These are phyloP conservation scores for Paraconiothyrium brasiliense DNA, from an alignment of 2,329 filamentous ascomycete genomes.

Conservation along the genomic window DNA sequence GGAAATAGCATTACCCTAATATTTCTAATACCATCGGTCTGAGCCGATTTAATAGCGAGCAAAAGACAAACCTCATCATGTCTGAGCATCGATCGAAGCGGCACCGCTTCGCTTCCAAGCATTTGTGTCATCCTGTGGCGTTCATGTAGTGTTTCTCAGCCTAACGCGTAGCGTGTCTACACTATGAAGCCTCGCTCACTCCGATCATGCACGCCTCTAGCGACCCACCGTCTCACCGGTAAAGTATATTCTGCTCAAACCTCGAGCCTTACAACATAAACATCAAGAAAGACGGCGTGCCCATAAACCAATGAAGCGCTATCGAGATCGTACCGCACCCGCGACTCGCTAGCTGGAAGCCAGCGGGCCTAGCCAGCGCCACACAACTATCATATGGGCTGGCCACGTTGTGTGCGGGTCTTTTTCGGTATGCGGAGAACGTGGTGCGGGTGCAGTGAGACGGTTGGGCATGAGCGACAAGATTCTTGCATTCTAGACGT, in stretches of 20 bases:
- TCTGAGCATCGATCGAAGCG: not conserved
- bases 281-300: not conserved
- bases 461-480: not conserved
- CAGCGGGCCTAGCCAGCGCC: no score
- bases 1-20: not conserved
- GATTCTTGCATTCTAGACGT: no score
- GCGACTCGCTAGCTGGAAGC: not conserved
- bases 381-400: not conserved
- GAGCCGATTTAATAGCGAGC: not conserved
- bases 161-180: not conserved
- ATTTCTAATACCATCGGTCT: constrained; percentile 2
- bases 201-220: not conserved
- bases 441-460: not conserved
- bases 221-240: not conserved
- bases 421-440: no score
- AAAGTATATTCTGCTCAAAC: no score
- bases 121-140: not conserved
- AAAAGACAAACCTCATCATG: not conserved
- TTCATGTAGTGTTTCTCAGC: not conserved
- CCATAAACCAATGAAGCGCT: not conserved
- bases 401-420: not conserved
- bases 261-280: no score
- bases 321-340: not conserved
- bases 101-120: not conserved
- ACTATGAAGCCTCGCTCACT: not conserved